Percentiles rank a stretch among this genome's conserved stretches.
These are phyloP conservation scores for Hypoxylon fragiforme DNA, from an alignment of 495 filamentous ascomycete genomes.

Conservation along the genomic window DNA sequence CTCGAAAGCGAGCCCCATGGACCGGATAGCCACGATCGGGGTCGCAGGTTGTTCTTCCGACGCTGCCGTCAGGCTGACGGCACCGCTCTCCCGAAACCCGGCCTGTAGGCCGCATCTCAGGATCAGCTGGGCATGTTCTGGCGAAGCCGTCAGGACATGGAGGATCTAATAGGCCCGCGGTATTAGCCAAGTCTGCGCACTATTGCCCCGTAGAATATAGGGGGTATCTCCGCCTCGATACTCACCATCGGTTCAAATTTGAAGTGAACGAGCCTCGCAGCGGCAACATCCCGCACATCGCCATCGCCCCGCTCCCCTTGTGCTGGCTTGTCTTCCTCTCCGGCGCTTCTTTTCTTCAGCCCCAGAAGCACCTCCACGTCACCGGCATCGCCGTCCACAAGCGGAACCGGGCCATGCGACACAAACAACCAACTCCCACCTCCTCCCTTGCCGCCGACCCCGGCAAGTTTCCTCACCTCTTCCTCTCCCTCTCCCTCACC, in stretches of 20 bases:
- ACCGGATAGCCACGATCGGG: conserved; percentile 82
- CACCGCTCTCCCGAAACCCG: conserved; percentile 90
- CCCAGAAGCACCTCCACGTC: conserved; percentile 20
- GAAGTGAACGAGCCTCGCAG: conserved; percentile 73
- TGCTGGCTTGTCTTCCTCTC: conserved; percentile 4
- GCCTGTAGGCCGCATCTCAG: conserved; percentile 73
- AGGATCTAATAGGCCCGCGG: conserved; percentile 64
- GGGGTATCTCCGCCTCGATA: too few relatives aligned
- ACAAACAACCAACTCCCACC: conserved; percentile 86
- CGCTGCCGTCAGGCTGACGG: conserved; percentile 51
- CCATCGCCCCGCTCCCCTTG: conserved; percentile 15
- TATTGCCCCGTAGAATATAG: too few relatives aligned
- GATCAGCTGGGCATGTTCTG: conserved; percentile 69
- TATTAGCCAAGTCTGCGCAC: conserved; percentile 9
- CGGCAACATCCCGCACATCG: conserved; percentile 10
- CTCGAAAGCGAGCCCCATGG: conserved; percentile 77
- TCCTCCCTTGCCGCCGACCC: conserved; percentile 76
- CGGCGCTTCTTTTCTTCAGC: not conserved
- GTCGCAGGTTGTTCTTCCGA: conserved; percentile 44
- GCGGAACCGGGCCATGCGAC: conserved; percentile 71
- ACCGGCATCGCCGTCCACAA: conserved; percentile 24
- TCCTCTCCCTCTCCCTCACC: conserved; percentile 21
- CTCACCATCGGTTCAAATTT: conserved; percentile 94
- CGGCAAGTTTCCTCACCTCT: conserved; percentile 43
- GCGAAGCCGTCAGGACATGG: conserved; percentile 76